Evolutionary conservation across 495 filamentous ascomycete species (phyloP).

Genomic region (Neurospora sp.): DNA sequence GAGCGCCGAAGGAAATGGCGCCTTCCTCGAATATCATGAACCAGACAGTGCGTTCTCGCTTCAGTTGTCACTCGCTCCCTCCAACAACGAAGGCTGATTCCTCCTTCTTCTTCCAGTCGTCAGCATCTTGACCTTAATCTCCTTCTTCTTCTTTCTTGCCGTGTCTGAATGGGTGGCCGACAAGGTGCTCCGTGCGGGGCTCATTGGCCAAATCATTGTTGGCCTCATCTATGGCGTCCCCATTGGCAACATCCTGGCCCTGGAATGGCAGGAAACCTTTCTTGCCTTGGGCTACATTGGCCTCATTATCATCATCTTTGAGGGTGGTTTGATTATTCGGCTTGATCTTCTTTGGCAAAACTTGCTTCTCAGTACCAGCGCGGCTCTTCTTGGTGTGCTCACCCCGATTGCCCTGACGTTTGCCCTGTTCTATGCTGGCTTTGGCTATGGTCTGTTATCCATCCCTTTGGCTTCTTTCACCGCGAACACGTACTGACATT

Average conservation of each 20-base stretch:
- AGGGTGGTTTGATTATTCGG: conserved; percentile 62
- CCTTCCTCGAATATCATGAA: conserved; percentile 18
- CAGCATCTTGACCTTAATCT: conserved; percentile 47
- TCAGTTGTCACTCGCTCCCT: neutral
- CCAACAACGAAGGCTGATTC: neutral
- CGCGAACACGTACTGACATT: conserved; percentile 11
- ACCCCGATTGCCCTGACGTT: conserved; percentile 63
- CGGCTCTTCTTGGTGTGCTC: conserved; percentile 55
- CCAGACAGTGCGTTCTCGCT: conserved; percentile 6
- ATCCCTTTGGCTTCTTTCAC: neutral
- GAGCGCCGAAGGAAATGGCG: conserved; percentile 4
- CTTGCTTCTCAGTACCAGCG: conserved; percentile 44
- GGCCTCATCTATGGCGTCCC: conserved; percentile 63
- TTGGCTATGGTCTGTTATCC: conserved; percentile 10
- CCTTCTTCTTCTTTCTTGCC: conserved; percentile 60
- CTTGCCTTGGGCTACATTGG: conserved; percentile 70
- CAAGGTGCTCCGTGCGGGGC: conserved; percentile 54
- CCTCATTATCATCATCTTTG: conserved; percentile 63
- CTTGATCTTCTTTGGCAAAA: conserved; percentile 49
- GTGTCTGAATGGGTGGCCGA: conserved; percentile 48
- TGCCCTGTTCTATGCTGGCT: conserved; percentile 31
- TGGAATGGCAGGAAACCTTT: conserved; percentile 49
- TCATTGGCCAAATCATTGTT: conserved; percentile 65
- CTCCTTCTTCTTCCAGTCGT: conserved; percentile 8
- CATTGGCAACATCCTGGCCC: conserved; percentile 30